phyloP scores from a whole-genome alignment of 208 protist genomes.

The Plasmodiophora brassicae region DNA sequence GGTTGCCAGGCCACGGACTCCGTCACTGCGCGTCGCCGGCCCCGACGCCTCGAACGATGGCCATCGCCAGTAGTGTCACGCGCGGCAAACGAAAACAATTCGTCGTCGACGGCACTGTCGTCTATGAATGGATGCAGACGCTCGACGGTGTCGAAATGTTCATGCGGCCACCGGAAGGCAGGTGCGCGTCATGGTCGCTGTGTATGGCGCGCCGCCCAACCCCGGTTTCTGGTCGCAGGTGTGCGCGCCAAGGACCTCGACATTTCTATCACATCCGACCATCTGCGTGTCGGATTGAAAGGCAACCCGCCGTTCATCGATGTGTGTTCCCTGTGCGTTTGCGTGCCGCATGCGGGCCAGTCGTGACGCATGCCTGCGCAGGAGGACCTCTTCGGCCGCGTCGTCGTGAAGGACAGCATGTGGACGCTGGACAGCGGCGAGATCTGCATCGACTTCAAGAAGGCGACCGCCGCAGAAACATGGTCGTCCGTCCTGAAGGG shows the following conservation, averaged over 20 bases:
- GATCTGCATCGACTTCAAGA: background rate
- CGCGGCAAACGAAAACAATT: no score
- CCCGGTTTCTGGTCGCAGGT: no score
- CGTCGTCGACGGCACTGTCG: background rate
- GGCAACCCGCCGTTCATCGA: background rate
- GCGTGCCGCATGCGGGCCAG: no score
- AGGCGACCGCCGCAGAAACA: background rate
- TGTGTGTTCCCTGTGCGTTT: no score
- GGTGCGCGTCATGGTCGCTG: background rate
- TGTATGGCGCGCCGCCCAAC: background rate
- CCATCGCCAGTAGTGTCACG: no score
- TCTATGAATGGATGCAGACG: background rate
- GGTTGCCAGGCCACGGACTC: no score
- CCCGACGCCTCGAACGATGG: no score
- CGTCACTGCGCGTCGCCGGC: no score
- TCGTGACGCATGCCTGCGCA: no score
- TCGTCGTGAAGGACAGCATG: background rate
- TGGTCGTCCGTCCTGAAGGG: background rate
- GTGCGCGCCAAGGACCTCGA: background rate
- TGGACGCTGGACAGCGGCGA: background rate
- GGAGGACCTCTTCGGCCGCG: background rate
- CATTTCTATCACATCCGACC: background rate
- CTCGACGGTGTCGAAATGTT: background rate
- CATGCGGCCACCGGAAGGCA: background rate
- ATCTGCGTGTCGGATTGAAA: background rate